These are phyloP conservation scores for Beta macrorhiza DNA, from an alignment of 179 eudicot genomes.

Conservation along the genomic window DNA sequence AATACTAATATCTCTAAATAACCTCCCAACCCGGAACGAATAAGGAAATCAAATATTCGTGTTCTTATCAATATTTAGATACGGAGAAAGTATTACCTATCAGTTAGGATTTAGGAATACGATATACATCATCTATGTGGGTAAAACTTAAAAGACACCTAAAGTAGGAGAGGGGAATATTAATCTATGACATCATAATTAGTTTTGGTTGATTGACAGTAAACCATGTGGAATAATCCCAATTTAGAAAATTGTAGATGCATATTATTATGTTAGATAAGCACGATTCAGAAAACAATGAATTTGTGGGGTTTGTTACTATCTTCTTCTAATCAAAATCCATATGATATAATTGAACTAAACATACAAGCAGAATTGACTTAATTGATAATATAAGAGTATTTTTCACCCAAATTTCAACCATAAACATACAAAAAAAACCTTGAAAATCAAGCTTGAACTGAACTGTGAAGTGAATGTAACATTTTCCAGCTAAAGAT, in stretches of 20 bases:
- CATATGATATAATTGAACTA: not conserved
- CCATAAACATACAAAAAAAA: no score
- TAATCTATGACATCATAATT: no score
- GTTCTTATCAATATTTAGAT: not conserved
- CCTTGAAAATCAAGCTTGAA: no score
- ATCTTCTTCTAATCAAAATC: not conserved
- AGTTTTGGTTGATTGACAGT: not conserved
- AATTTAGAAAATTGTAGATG: not conserved
- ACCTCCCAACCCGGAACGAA: not conserved
- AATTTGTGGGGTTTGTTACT: not conserved
- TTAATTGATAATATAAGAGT: not conserved
- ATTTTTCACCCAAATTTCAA: no score
- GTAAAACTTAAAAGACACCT: no score
- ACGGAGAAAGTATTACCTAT: no score
- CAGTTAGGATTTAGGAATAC: no score
- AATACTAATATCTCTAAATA: not conserved
- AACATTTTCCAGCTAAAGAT: no score
- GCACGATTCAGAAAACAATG: not conserved
- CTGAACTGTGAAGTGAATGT: no score
- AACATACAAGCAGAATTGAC: not conserved
- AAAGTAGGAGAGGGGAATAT: no score
- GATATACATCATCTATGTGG: no score
- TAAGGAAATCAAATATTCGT: not conserved
- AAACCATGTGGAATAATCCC: not conserved
- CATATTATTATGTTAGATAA: not conserved